These are phyloP conservation scores for Rubroshorea leprosula DNA, from an alignment of 345 rosid genomes.

Conservation along the genomic window DNA sequence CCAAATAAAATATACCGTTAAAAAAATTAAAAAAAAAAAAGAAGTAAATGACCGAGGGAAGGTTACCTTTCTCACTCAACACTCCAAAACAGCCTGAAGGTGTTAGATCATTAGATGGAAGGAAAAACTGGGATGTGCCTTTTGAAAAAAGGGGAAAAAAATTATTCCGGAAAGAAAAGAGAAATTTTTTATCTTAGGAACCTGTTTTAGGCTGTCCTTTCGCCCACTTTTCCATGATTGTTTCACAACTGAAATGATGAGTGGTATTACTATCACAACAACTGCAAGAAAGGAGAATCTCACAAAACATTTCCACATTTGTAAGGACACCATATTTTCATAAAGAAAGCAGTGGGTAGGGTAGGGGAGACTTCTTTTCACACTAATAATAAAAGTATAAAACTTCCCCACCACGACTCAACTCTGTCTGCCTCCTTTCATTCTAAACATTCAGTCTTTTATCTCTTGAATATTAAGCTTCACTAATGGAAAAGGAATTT, in stretches of 20 bases:
- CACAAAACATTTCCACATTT: constrained; percentile 7
- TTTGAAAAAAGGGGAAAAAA: too few species aligned
- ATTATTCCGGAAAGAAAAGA: too few species aligned
- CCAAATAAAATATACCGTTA: too few species aligned
- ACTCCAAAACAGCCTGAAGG: too few species aligned
- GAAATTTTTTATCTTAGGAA: constrained; percentile 25
- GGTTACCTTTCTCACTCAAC: too few species aligned
- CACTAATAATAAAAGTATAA: too few species aligned
- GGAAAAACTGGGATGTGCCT: too few species aligned
- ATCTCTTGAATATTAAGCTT: neutral
- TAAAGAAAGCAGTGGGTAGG: neutral
- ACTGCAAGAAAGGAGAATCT: constrained; percentile 23
- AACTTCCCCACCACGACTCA: neutral
- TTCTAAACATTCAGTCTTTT: neutral
- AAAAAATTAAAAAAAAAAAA: too few species aligned
- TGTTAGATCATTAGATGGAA: too few species aligned
- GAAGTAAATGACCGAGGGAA: too few species aligned
- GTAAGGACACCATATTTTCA: neutral
- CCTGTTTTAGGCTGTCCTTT: constrained; percentile 10
- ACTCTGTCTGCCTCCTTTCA: neutral
- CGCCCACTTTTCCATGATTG: constrained; percentile 21
- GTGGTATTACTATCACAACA: constrained; percentile 26
- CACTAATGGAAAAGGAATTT: too few species aligned
- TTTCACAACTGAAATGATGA: constrained; percentile 29
- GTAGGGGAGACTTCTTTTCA: constrained; percentile 6